Base-by-base conservation (phyloP, 2,329 filamentous ascomycete genomes). In the Venturiaceae sp. region DNA sequence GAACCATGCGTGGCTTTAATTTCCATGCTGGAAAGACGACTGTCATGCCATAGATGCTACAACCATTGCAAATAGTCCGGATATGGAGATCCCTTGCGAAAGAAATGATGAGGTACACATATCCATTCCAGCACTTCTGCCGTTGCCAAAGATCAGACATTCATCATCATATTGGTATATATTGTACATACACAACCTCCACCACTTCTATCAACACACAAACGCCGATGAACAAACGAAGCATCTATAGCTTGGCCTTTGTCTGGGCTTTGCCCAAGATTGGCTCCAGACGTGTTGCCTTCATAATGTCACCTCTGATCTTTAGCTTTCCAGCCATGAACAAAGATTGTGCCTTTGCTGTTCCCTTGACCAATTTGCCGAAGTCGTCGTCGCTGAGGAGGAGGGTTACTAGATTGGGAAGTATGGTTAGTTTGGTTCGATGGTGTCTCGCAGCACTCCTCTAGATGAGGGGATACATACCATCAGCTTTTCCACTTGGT, bases 251-350 rank as follows among this genome's bases (percentile, higher is more conserved):
- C 69, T 74, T 73, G 26, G 69, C 65, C 59, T 64, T 62, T 19
- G 63, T 83, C 81, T 90, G 80, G 37, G 89, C 88, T 81, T 91
- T 94, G 81, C 90, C 91, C 64, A 96, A 77, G 68, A 97, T 87
- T 41, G 90, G 88, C 76, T 96, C 91, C 75, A 96, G 84, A 85
- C 95, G 96, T 61, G 92, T 96, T 37, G 94, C 88, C 83, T 96
- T 96, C 92, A 97, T 97, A 62, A 97, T 85, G 73, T 97, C 91
- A 63, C 94, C 94, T 84, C 91, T 95, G 72, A 97, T 84, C 88
- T 97, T 99, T 70, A 99, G 81, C 82, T 96, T 96, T 68, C 94
- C 94, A n/a, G 83, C 83, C 92, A 99, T 97, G 78, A 97, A 96
- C 63, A 99, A 78, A 66, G 86, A 85, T 81, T 99, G 94, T 59